A percentile compares a stretch with the other conserved stretches of the same genome.
Conservation (phyloP, 768 basidiomycete genomes). For the Rhodotorula paludigena region DNA sequence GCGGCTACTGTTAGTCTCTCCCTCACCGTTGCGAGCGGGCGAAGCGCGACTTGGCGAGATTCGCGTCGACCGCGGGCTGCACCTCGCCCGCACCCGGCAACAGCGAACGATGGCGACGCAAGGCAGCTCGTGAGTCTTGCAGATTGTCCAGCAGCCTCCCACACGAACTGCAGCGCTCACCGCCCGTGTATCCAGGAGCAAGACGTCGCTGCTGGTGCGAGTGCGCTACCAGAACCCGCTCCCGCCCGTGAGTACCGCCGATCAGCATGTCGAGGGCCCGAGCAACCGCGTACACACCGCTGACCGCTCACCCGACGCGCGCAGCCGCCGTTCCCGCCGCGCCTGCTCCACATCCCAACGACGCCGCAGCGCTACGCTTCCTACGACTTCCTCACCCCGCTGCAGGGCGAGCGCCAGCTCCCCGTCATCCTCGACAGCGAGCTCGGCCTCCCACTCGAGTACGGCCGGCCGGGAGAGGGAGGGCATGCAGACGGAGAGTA, state of each 20-base stretch:
- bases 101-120: no score
- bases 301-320: neutral
- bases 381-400: conserved; percentile 73
- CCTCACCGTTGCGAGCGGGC: no score
- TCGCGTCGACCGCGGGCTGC: no score
- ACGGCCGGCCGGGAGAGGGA: conserved; percentile 72
- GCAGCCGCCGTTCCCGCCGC: conserved; percentile 87
- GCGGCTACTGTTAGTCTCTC: no score
- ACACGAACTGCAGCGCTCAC: no score
- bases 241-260: conserved; percentile 53
- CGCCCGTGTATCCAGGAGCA: conserved; percentile 52
- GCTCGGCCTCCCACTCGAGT: conserved; percentile 89
- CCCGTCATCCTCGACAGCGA: conserved; percentile 98
- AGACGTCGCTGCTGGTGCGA: conserved; percentile 84
- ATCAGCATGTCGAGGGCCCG: accelerated
- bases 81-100: no score
- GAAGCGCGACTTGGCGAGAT: no score
- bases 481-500: conserved; percentile 76
- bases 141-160: no score
- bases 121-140: no score
- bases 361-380: conserved; percentile 79
- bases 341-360: conserved; percentile 86
- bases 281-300: accelerated
- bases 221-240: conserved; percentile 92
- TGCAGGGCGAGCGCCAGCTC: conserved; percentile 73